Conservation (phyloP, 2,329 filamentous ascomycete genomes). For the Cladophialophora immunda region DNA sequence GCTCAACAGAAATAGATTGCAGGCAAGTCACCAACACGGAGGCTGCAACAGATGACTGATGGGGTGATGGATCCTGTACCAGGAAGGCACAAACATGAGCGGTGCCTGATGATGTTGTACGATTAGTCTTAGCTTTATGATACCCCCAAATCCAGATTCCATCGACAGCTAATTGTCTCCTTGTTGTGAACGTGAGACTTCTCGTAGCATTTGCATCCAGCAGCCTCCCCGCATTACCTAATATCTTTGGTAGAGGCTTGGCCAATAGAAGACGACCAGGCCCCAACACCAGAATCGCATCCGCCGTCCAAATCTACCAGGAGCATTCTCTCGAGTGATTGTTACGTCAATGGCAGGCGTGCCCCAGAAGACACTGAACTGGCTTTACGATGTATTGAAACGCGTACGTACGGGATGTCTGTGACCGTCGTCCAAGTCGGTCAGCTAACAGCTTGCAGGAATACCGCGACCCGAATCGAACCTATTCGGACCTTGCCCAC, state of each 20-base stretch:
- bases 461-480: constrained; percentile 90
- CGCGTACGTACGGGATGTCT: constrained; percentile 67
- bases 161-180: background rate
- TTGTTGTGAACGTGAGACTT: background rate
- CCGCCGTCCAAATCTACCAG: background rate
- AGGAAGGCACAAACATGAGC: background rate
- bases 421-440: background rate
- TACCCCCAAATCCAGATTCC: constrained; percentile 23
- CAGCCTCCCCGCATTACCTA: constrained; percentile 19
- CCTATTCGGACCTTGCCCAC: constrained; percentile 90
- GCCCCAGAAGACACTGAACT: constrained; percentile 89
- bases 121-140: constrained; percentile 29
- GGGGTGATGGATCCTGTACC: background rate
- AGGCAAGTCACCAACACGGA: constrained; percentile 1
- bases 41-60: background rate
- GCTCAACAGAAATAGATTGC: constrained; percentile 31
- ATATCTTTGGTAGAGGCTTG: constrained; percentile 15
- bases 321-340: background rate
- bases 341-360: constrained; percentile 66
- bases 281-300: constrained; percentile 8
- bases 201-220: background rate
- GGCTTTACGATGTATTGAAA: constrained; percentile 90
- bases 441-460: constrained; percentile 69
- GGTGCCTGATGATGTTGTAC: constrained; percentile 10
- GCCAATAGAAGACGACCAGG: constrained; percentile 24